Evolutionary conservation across 139 green algal genomes (phyloP), one percentile per base, ranked within the genome.

Genomic region (Zygnema cylindricum): DNA sequence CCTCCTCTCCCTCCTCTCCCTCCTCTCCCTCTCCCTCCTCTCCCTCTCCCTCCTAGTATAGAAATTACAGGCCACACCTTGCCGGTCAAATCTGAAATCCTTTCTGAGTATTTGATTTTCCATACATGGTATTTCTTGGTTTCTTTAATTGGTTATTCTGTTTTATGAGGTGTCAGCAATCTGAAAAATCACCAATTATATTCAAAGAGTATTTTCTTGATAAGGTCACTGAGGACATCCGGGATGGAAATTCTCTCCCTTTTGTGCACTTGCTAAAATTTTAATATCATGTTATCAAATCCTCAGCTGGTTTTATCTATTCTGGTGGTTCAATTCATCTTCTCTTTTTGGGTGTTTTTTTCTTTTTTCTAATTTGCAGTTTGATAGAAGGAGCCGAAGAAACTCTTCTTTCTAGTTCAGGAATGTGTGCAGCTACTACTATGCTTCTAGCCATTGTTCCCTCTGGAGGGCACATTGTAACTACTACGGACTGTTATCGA

Each of bases 401-500:
- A 91, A 98, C 95, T 86, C 89, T 99, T 43, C 76, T 99, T 0
- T 98, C 94, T 1, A 92, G 95, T 0, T 96, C 93, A 1, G 98
- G 98, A 86, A 99, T 99, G 98, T 98, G 96, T 92, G 81, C 94
- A 0, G 97, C 98, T 1, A 99, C 96, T n/a, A 99, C 95, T 22
- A 99, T 99, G 98, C 94, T 99, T 85, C 93, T 99, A 69, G 95
- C 98, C n/a, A 94, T 99, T 30, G 96, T 99, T 30, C 98, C 97
- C 0, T 92, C 95, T 30, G 95, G 95, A 1, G 98, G 98, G 1
- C 97, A 99, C 94, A 99, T 99, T 86, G 94, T 99, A 2, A 99
- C 97, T 42, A 99, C 98, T 40, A 98, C 95, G n/a, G 98, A 99
- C 93, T 99, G 98, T 94, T 99, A 99, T 93, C 94, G 97, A 42